Conservation (phyloP, 495 filamentous ascomycete genomes). For the Aspergillus nanangensis region DNA sequence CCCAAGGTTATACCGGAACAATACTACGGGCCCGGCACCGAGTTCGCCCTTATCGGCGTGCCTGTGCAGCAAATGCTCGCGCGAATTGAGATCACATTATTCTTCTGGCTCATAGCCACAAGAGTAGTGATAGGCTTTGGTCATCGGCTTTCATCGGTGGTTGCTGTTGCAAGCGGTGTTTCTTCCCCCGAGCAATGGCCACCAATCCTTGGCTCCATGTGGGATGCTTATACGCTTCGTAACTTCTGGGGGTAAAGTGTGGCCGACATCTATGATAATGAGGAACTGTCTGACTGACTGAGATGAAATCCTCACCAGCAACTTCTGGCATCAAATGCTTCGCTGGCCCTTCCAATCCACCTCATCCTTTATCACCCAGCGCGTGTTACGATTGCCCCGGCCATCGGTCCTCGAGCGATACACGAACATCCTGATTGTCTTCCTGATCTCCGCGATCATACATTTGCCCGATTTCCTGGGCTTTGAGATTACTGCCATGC, state of each 20-base stretch:
- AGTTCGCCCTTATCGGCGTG: background rate
- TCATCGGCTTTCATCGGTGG: background rate
- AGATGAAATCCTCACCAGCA: slow-evolving; percentile 8
- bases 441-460: slow-evolving; percentile 21
- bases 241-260: slow-evolving; percentile 18
- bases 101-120: background rate
- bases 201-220: slow-evolving; percentile 19
- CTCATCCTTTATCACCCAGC: slow-evolving; percentile 12
- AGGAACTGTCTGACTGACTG: background rate
- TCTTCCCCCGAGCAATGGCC: slow-evolving; percentile 19
- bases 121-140: background rate
- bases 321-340: slow-evolving; percentile 33
- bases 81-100: background rate
- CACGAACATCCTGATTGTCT: slow-evolving; percentile 19
- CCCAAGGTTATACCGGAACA: background rate
- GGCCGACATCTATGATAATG: background rate
- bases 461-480: slow-evolving; percentile 18
- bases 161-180: slow-evolving; percentile 2
- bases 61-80: background rate
- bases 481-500: slow-evolving; percentile 7
- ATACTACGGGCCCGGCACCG: background rate
- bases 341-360: slow-evolving; percentile 17
- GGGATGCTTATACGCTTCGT: slow-evolving; percentile 26
- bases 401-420: slow-evolving; percentile 20
- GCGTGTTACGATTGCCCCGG: slow-evolving; percentile 13